phyloP scores from a whole-genome alignment of 2,329 filamentous ascomycete genomes.

The Pseudocercospora cruenta region DNA sequence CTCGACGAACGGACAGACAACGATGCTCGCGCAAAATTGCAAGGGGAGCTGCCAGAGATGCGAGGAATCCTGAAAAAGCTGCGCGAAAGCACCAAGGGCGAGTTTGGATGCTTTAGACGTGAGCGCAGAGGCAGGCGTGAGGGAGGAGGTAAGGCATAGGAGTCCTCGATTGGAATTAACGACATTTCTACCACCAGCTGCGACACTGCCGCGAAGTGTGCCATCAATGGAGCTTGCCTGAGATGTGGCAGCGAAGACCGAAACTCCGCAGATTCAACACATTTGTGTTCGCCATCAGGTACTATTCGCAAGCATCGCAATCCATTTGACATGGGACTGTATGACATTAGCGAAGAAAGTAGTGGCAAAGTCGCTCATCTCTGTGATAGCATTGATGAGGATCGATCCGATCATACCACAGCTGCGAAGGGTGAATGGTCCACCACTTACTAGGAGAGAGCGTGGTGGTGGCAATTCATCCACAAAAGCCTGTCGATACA shows the following conservation, averaged over 20 bases:
- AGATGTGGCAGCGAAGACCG: not conserved
- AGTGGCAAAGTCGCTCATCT: not conserved
- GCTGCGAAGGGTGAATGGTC: not conserved
- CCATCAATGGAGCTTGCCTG: not conserved
- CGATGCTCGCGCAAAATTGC: constrained; percentile 75
- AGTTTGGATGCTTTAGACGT: constrained; percentile 60
- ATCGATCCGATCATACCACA: not conserved
- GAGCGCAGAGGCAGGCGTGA: constrained; percentile 26
- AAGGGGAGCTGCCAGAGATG: constrained; percentile 89
- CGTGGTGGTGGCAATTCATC: not conserved
- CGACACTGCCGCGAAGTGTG: not conserved
- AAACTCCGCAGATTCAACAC: not conserved
- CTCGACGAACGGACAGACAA: constrained; percentile 88
- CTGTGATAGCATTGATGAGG: not conserved
- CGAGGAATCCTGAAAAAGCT: constrained; percentile 81
- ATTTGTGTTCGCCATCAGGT: not conserved
- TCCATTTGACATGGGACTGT: not conserved
- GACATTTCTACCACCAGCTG: not conserved
- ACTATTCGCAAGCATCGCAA: not conserved
- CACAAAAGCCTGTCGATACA: not conserved
- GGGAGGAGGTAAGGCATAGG: constrained; percentile 16
- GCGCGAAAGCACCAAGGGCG: constrained; percentile 77
- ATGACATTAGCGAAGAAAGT: constrained; percentile 5
- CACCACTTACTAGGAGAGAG: not conserved
- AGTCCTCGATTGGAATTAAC: not conserved